These are phyloP conservation scores for Cytospora piceae DNA, from an alignment of 2,329 filamentous ascomycete genomes.

Conservation along the genomic window DNA sequence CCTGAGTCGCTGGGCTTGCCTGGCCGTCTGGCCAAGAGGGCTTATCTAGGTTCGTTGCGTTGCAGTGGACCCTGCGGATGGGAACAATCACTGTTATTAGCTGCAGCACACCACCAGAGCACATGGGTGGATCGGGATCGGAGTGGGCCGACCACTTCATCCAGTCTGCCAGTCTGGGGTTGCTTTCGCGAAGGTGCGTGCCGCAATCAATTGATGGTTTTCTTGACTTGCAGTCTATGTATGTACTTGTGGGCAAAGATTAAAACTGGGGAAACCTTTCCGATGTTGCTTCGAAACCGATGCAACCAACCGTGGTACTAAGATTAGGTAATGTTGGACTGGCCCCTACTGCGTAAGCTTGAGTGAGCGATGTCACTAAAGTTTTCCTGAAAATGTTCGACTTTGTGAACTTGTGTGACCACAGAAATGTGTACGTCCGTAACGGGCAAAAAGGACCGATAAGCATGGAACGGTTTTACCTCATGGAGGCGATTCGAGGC, in stretches of 20 bases:
- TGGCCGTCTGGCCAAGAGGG: background rate
- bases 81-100: background rate
- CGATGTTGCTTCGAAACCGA: background rate
- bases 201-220: too few relatives aligned
- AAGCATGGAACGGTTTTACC: background rate
- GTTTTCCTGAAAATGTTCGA: too few relatives aligned
- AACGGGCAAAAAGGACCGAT: background rate
- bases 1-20: too few relatives aligned
- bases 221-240: too few relatives aligned
- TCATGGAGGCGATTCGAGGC: too few relatives aligned
- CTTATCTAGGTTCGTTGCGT: background rate
- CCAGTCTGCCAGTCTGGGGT: too few relatives aligned
- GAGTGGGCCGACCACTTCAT: background rate
- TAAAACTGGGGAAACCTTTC: background rate
- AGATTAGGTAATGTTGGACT: too few relatives aligned
- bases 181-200: too few relatives aligned
- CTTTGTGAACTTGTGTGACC: background rate
- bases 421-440: background rate
- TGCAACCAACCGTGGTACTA: too few relatives aligned
- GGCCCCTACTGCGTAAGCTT: too few relatives aligned
- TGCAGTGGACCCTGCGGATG: background rate
- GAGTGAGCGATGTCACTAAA: too few relatives aligned
- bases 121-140: too few relatives aligned
- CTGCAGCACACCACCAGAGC: background rate
- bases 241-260: background rate